phyloP scores from a whole-genome alignment of 495 filamentous ascomycete species.

The Parachaetomium inaequale region DNA sequence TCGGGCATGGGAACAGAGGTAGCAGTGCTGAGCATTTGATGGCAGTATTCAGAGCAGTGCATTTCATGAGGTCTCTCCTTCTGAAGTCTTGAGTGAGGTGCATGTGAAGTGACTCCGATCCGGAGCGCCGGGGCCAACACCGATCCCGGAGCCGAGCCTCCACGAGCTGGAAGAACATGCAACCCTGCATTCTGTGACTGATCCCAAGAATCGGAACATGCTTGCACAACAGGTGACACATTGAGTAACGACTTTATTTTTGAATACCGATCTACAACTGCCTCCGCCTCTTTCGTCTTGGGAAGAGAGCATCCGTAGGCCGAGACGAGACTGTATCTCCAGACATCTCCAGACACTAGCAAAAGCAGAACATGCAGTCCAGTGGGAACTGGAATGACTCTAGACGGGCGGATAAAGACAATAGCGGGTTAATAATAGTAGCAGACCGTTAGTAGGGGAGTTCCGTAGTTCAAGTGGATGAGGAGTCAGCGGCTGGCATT shows the following conservation, averaged over 20 bases:
- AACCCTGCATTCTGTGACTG: neutral
- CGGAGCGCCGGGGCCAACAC: no score
- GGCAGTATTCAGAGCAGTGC: slow-evolving; percentile 5
- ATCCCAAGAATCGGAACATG: neutral
- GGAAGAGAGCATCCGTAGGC: no score
- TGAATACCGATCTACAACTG: neutral
- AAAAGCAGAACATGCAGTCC: no score
- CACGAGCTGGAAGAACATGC: no score
- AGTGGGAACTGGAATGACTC: no score
- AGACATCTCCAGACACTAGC: no score
- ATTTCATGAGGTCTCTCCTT: neutral
- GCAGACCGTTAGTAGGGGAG: no score
- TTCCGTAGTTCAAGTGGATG: neutral
- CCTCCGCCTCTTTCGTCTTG: neutral
- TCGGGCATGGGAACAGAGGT: neutral
- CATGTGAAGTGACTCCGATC: neutral
- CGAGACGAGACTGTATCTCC: no score
- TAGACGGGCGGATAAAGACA: neutral
- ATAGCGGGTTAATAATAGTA: neutral
- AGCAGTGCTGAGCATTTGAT: neutral
- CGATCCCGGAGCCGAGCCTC: no score
- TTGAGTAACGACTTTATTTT: slow-evolving; percentile 10
- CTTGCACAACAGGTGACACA: slow-evolving; percentile 5
- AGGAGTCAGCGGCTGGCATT: slow-evolving; percentile 17
- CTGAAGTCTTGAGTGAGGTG: neutral